Evolutionary conservation across 2,329 filamentous ascomycete genomes (phyloP).

Genomic region (Paracoccidioides lutzii): DNA sequence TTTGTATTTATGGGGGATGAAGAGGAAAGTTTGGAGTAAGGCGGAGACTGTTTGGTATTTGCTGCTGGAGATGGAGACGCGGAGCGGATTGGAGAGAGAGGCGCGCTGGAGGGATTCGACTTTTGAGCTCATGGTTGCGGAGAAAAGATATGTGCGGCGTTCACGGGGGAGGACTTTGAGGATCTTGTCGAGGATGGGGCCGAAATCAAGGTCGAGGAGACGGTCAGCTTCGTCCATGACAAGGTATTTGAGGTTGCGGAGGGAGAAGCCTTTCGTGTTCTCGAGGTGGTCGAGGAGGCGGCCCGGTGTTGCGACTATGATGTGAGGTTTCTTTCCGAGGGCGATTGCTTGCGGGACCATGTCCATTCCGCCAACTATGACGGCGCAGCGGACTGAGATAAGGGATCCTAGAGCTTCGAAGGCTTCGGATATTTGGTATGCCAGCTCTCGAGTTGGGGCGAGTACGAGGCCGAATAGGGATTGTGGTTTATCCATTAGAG

Average conservation of each 20-base stretch:
- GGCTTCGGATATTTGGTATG: constrained; percentile 75
- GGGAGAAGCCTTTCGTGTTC: constrained; percentile 90
- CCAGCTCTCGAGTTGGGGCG: constrained; percentile 85
- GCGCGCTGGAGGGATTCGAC: constrained; percentile 87
- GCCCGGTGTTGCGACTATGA: constrained; percentile 84
- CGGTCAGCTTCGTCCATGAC: constrained; percentile 94
- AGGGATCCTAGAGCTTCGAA: constrained; percentile 79
- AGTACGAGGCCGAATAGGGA: constrained; percentile 79
- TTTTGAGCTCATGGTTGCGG: constrained; percentile 85
- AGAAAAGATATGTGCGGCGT: constrained; percentile 75
- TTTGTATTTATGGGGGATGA: constrained; percentile 77
- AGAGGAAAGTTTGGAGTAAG: constrained; percentile 71
- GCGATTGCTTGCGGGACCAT: constrained; percentile 89
- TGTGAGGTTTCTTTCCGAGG: constrained; percentile 88
- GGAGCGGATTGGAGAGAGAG: constrained; percentile 68
- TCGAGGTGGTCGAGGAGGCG: constrained; percentile 83
- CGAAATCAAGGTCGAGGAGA: constrained; percentile 86
- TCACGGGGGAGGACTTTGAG: constrained; percentile 74
- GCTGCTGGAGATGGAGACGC: constrained; percentile 66
- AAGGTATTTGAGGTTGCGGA: constrained; percentile 69
- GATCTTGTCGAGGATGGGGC: constrained; percentile 82
- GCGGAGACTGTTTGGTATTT: constrained; percentile 89
- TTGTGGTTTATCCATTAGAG: constrained; percentile 76
- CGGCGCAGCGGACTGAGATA: constrained; percentile 74
- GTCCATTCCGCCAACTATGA: constrained; percentile 87